Percentiles rank a stretch among this genome's conserved stretches.
Evolutionary conservation across 108 stramenopile genomes (phyloP).

Genomic region (Seminavis robusta): DNA sequence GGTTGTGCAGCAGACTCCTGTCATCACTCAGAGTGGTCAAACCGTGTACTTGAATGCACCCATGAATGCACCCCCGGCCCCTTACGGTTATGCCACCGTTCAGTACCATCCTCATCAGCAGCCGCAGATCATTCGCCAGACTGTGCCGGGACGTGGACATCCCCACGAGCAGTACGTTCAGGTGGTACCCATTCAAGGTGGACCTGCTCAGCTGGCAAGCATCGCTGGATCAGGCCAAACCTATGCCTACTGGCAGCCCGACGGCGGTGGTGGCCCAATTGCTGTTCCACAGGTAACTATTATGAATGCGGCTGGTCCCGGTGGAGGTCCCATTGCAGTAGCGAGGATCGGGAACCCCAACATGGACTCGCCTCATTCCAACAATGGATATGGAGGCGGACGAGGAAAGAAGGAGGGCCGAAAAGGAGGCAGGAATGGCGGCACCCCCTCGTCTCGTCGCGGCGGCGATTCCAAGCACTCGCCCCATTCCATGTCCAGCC

Average conservation of each 20-base stretch:
- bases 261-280: conserved; percentile 27
- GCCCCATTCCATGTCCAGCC: conserved; percentile 37
- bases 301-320: conserved; percentile 12
- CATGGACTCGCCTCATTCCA: not conserved
- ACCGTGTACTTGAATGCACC: conserved; percentile 55
- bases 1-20: no score
- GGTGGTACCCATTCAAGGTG: conserved; percentile 58
- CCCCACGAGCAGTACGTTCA: conserved; percentile 53
- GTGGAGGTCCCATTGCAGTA: conserved; percentile 4
- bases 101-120: conserved; percentile 47
- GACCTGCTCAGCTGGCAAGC: conserved; percentile 14
- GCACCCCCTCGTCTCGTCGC: conserved; percentile 17
- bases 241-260: conserved; percentile 52
- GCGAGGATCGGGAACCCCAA: not conserved
- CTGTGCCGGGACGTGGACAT: not conserved
- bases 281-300: conserved; percentile 13
- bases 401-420: conserved; percentile 12
- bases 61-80: conserved; percentile 19
- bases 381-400: conserved; percentile 18
- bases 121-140: conserved; percentile 30
- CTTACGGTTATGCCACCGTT: conserved; percentile 37
- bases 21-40: conserved; percentile 22
- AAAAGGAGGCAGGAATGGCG: conserved; percentile 15
- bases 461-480: conserved; percentile 26
- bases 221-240: conserved; percentile 15